A percentile compares a stretch with the other conserved stretches of the same genome.
Evolutionary conservation across 306 rosid genomes (phyloP).

Genomic region (Vigna nakashimae): DNA sequence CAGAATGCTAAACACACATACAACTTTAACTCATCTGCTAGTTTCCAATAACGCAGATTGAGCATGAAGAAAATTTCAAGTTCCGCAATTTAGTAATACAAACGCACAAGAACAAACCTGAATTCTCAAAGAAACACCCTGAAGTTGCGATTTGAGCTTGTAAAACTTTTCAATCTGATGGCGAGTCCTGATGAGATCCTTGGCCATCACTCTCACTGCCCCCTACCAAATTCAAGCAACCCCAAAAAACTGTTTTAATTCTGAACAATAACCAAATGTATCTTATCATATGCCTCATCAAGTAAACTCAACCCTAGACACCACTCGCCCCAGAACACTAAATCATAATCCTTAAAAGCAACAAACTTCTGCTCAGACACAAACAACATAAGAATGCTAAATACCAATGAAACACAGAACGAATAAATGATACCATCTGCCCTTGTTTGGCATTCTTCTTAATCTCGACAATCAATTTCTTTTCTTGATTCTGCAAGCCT

Average conservation of each 20-base stretch:
- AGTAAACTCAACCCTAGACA: conserved; percentile 23
- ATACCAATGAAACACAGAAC: neutral
- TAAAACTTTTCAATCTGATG: conserved; percentile 91
- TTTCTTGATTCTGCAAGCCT: conserved; percentile 79
- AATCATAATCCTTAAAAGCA: conserved; percentile 36
- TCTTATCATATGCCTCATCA: neutral
- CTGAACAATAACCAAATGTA: conserved; percentile 29
- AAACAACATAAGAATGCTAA: conserved; percentile 27
- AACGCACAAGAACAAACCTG: conserved; percentile 61
- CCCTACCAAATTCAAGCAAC: conserved; percentile 58
- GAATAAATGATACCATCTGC: conserved; percentile 67
- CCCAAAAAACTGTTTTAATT: conserved; percentile 24
- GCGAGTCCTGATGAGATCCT: conserved; percentile 89
- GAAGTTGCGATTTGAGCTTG: conserved; percentile 91
- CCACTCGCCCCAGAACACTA: neutral
- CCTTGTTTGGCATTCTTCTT: conserved; percentile 96
- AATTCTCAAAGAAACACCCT: conserved; percentile 86
- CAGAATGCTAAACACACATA: neutral
- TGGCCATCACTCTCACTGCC: conserved; percentile 89
- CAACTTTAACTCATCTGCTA: conserved; percentile 4
- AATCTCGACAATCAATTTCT: conserved; percentile 81
- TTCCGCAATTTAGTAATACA: neutral
- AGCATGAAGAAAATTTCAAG: conserved; percentile 5
- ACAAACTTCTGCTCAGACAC: neutral
- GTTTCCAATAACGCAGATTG: neutral